A percentile compares a stretch with the other conserved stretches of the same genome.
Evolutionary conservation across 441 rosid species (phyloP).

Genomic region (Erodium trifolium): DNA sequence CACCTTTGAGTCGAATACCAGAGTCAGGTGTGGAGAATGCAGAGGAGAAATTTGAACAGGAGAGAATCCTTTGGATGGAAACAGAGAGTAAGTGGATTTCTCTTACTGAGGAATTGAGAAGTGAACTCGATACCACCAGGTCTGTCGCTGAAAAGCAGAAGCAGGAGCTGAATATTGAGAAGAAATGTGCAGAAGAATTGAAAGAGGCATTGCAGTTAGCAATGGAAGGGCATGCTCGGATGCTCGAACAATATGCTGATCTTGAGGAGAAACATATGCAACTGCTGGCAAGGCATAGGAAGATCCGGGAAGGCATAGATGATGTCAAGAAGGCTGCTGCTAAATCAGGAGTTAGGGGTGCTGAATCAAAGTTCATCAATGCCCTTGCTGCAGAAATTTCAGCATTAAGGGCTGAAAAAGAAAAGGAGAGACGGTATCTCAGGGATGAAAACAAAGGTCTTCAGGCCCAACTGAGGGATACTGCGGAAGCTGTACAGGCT

Average conservation of each 20-base stretch:
- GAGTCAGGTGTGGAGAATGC: constrained; percentile 53
- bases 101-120: constrained; percentile 72
- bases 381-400: constrained; percentile 91
- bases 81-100: constrained; percentile 94
- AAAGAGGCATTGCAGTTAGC: constrained; percentile 92
- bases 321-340: constrained; percentile 92
- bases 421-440: constrained; percentile 70
- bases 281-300: constrained; percentile 83
- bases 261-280: constrained; percentile 91
- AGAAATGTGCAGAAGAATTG: constrained; percentile 75
- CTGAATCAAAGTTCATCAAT: constrained; percentile 88
- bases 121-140: constrained; percentile 60
- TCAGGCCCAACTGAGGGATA: constrained; percentile 81
- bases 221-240: constrained; percentile 87
- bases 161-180: constrained; percentile 73
- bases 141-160: constrained; percentile 45
- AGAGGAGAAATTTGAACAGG: constrained; percentile 55
- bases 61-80: constrained; percentile 63
- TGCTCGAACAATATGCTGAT: constrained; percentile 97
- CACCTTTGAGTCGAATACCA: constrained; percentile 39
- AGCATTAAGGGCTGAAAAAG: constrained; percentile 72
- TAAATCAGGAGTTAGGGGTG: constrained; percentile 87
- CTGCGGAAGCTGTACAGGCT: constrained; percentile 97
- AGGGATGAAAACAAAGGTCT: constrained; percentile 89
- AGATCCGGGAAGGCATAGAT: constrained; percentile 82